These are phyloP conservation scores for Erigeron philadelphicus DNA, from an alignment of 140 eudicot species.

Conservation along the genomic window DNA sequence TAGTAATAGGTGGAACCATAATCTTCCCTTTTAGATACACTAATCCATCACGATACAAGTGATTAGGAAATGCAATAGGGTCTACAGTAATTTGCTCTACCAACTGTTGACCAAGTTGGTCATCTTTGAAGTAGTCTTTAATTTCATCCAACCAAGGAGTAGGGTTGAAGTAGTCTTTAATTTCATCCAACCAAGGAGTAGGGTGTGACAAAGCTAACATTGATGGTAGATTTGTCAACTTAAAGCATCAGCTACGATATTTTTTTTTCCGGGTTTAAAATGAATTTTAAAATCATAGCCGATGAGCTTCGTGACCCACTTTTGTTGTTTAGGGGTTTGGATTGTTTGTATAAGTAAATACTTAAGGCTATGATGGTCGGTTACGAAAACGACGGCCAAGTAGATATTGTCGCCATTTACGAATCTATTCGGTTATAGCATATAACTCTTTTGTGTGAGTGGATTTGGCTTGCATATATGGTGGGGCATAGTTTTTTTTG, in stretches of 20 bases:
- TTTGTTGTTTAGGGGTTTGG: not conserved
- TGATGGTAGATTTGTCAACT: not conserved
- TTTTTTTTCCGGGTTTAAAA: too few relatives aligned
- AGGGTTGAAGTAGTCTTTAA: too few relatives aligned
- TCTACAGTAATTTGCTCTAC: too few relatives aligned
- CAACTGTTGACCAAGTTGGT: too few relatives aligned
- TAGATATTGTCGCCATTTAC: not conserved
- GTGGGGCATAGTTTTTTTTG: not conserved
- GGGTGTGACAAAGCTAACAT: not conserved
- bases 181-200: too few relatives aligned
- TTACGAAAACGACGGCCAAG: not conserved
- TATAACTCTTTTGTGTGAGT: not conserved
- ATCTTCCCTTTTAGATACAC: too few relatives aligned
- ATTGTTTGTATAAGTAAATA: not conserved
- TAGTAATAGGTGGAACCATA: too few relatives aligned
- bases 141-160: not conserved
- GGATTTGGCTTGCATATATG: not conserved
- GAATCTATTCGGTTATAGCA: not conserved
- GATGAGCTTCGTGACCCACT: not conserved
- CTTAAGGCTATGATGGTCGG: not conserved
- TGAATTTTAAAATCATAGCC: too few relatives aligned
- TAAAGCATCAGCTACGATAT: too few relatives aligned
- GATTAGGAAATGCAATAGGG: too few relatives aligned
- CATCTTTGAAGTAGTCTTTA: too few relatives aligned
- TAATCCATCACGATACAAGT: too few relatives aligned